These are phyloP conservation scores for Agaricus sinodeliciosus DNA, from an alignment of 768 basidiomycete genomes.

Conservation along the genomic window DNA sequence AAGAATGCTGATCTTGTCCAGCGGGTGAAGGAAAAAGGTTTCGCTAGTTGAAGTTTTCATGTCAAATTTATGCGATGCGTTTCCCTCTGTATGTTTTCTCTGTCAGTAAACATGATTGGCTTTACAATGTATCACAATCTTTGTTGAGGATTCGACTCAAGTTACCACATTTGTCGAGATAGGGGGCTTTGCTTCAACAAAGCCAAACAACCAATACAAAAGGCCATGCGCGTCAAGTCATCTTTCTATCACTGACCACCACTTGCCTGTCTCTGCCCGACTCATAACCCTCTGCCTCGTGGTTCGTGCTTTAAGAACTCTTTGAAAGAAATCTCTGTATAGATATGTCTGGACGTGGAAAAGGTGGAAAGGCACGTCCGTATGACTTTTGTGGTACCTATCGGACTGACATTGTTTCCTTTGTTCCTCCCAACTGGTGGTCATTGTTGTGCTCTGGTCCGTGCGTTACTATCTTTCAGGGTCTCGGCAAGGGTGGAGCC, in stretches of 20 bases:
- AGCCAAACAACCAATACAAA: constrained; percentile 32
- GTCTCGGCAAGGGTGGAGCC: constrained; percentile 74
- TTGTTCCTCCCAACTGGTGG: background rate
- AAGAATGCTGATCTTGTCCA: background rate
- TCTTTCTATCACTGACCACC: constrained; percentile 25
- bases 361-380: constrained; percentile 60
- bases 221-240: constrained; percentile 22
- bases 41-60: background rate
- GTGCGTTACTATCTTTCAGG: constrained; percentile 29
- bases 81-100: no score
- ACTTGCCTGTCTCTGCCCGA: constrained; percentile 15
- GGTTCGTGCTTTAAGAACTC: no score
- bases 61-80: background rate
- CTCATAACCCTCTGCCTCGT: constrained; percentile 11
- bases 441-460: background rate
- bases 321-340: constrained; percentile 12
- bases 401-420: background rate
- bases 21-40: background rate
- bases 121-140: background rate
- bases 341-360: constrained; percentile 71
- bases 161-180: background rate
- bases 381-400: background rate
- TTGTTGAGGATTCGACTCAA: no score
- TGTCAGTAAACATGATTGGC: background rate
- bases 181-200: constrained; percentile 23